Evolutionary conservation across 176 grass and related monocot species (phyloP).

Genomic region (Elymus sibiricus): DNA sequence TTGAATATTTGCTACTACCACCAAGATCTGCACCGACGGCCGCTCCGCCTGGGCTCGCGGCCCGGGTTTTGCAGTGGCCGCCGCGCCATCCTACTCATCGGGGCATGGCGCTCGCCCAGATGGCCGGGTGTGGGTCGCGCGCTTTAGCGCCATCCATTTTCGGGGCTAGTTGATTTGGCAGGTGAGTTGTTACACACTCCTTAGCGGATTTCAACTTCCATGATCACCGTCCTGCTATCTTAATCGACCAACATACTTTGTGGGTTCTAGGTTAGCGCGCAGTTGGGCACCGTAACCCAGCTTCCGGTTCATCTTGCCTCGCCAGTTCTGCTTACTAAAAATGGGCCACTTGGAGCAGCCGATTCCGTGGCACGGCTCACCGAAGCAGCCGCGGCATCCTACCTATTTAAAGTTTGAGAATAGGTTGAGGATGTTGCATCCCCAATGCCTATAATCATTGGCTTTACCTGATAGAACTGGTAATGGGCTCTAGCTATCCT

Average conservation of each 20-base stretch:
- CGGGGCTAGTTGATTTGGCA: constrained; percentile 80
- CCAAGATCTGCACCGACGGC: constrained; percentile 68
- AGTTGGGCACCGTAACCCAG: too few relatives aligned
- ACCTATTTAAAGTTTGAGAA: too few relatives aligned
- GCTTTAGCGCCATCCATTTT: constrained; percentile 50
- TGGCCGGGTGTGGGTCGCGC: too few relatives aligned
- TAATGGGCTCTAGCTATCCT: constrained; percentile 64
- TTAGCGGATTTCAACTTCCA: constrained; percentile 28
- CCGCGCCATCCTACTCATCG: constrained; percentile 76
- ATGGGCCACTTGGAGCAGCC: too few relatives aligned
- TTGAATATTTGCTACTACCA: constrained; percentile 81
- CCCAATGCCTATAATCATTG: constrained; percentile 86
- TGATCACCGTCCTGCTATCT: too few relatives aligned
- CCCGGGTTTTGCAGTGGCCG: constrained; percentile 52
- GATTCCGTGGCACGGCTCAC: too few relatives aligned
- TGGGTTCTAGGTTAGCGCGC: too few relatives aligned
- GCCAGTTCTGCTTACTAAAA: too few relatives aligned
- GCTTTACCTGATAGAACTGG: constrained; percentile 79
- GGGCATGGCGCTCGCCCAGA: constrained; percentile 14
- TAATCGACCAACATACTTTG: too few relatives aligned
- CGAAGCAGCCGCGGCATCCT: too few relatives aligned
- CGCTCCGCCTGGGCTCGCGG: constrained; percentile 58
- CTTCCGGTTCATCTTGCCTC: too few relatives aligned
- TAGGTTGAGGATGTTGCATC: too few relatives aligned
- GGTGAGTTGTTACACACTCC: constrained; percentile 76